A percentile compares a stretch with the other conserved stretches of the same genome.
These are phyloP conservation scores for Leccinum subspadiceum DNA, from an alignment of 1,284 basidiomycete genomes.

Conservation along the genomic window DNA sequence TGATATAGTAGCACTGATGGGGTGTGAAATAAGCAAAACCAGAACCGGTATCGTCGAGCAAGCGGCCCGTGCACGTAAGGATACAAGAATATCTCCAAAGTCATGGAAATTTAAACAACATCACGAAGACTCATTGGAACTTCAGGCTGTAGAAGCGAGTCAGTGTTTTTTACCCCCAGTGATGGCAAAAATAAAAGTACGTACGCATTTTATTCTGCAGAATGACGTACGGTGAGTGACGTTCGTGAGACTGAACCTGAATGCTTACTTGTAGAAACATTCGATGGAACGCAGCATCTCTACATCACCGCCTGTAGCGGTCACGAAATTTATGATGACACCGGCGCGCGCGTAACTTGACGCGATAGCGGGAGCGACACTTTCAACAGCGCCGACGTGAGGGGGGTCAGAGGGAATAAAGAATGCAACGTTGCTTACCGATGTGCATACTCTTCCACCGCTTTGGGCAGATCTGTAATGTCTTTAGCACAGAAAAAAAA, in stretches of 20 bases:
- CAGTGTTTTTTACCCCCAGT: conserved; percentile 10
- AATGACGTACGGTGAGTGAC: conserved; percentile 10
- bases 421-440: conserved; percentile 49
- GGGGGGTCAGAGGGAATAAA: not conserved
- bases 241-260: not conserved
- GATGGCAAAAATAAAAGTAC: conserved; percentile 26
- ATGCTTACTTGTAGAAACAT: conserved; percentile 85
- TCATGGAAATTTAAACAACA: conserved; percentile 59
- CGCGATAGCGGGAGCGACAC: conserved; percentile 79
- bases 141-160: conserved; percentile 60
- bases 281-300: conserved; percentile 98
- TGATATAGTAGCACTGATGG: conserved; percentile 42
- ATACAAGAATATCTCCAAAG: conserved; percentile 62
- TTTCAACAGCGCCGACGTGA: conserved; percentile 28
- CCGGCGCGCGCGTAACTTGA: conserved; percentile 79
- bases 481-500: conserved; percentile 10
- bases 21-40: conserved; percentile 30
- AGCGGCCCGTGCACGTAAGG: conserved; percentile 50
- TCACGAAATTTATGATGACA: conserved; percentile 93
- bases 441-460: conserved; percentile 94
- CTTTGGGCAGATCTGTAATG: conserved; percentile 80
- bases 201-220: conserved; percentile 82
- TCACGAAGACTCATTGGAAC: conserved; percentile 84
- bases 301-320: conserved; percentile 93
- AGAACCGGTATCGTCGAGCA: conserved; percentile 19